Percentiles rank a stretch among this genome's conserved stretches.
phyloP scores from a whole-genome alignment of 495 filamentous ascomycete genomes.

The Aspergillus bridgeri region DNA sequence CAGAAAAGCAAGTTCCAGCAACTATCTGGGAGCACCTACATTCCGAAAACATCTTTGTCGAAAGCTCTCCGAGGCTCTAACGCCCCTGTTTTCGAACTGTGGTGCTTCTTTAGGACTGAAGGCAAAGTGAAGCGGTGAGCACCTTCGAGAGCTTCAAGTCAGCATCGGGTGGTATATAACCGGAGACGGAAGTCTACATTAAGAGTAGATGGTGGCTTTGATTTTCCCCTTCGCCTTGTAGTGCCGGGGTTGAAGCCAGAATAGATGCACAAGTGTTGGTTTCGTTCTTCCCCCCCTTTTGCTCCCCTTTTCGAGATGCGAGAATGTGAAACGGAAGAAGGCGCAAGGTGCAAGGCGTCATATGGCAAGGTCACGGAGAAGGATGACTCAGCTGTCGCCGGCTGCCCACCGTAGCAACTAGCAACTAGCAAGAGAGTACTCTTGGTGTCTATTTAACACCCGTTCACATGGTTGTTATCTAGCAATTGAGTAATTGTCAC shows the following conservation, averaged over 20 bases:
- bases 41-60: slow-evolving; percentile 85
- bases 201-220: background rate
- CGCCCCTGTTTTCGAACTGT: background rate
- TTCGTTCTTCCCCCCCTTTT: background rate
- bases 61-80: background rate
- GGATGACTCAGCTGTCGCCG: slow-evolving; percentile 39
- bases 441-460: background rate
- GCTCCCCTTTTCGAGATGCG: background rate
- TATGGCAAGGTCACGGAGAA: slow-evolving; percentile 39
- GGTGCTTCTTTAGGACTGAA: background rate
- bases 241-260: background rate
- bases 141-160: background rate
- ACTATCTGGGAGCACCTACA: slow-evolving; percentile 58
- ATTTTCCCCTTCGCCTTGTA: background rate
- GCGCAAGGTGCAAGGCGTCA: slow-evolving; percentile 32
- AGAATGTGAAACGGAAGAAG: background rate
- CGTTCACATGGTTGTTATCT: background rate
- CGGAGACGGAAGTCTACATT: background rate
- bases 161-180: background rate
- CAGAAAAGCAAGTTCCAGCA: background rate
- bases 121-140: slow-evolving; percentile 13
- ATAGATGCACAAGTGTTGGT: background rate
- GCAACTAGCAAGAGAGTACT: too few species aligned
- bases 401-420: background rate
- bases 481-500: background rate